Evolutionary conservation across 2,329 filamentous ascomycete species (phyloP).

Genomic region (Penicillium griseofulvum): DNA sequence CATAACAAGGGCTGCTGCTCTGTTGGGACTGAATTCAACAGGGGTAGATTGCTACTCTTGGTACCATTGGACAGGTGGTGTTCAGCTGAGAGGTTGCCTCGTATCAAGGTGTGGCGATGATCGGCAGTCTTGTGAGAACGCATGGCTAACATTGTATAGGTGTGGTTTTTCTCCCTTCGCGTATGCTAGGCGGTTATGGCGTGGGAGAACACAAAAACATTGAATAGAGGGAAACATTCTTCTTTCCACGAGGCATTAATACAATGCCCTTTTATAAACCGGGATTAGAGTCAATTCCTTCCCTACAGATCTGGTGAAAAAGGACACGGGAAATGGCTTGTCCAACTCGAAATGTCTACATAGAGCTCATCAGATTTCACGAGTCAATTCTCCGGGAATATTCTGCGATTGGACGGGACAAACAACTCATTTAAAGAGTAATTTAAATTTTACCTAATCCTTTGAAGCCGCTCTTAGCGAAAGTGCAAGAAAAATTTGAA

Average conservation of each 20-base stretch:
- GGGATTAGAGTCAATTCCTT: background rate
- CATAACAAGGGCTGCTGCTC: constrained; percentile 18
- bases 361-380: background rate
- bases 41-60: background rate
- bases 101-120: constrained; percentile 15
- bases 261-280: background rate
- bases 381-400: background rate
- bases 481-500: background rate
- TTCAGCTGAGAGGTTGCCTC: constrained; percentile 7
- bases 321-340: background rate
- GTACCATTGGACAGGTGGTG: constrained; percentile 6
- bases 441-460: background rate
- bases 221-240: background rate
- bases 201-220: background rate
- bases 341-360: background rate
- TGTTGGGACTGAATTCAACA: constrained; percentile 14
- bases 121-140: background rate
- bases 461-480: background rate
- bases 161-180: background rate
- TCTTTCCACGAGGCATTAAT: background rate
- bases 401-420: constrained; percentile 18
- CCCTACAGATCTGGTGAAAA: background rate
- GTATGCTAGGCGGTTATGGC: background rate
- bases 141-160: constrained; percentile 7
- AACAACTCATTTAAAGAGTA: constrained; percentile 15